Evolutionary conservation across 148 eudicot species (phyloP).

Genomic region (Camellia granthamiana): DNA sequence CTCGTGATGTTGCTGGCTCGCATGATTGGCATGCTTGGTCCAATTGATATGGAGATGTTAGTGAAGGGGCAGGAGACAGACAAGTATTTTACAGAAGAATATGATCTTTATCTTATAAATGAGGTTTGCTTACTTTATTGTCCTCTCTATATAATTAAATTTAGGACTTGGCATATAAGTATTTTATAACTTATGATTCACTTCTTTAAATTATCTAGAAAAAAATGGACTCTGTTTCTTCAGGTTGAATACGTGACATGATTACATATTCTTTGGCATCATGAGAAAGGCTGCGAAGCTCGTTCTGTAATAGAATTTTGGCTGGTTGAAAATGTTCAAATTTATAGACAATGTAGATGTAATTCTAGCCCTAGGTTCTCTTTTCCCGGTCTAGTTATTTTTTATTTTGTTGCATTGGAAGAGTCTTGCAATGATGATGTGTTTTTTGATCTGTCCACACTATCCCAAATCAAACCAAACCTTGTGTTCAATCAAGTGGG

Average conservation of each 20-base stretch:
- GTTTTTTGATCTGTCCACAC: no score
- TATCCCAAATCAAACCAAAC: no score
- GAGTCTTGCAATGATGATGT: not conserved
- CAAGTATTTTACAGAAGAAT: conserved; percentile 83
- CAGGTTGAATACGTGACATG: not conserved
- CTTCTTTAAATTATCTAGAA: not conserved
- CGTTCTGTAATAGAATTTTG: not conserved
- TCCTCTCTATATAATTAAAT: not conserved
- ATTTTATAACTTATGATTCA: not conserved
- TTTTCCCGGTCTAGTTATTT: not conserved
- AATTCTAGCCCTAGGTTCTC: not conserved
- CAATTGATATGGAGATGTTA: conserved; percentile 80
- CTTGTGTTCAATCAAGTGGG: no score
- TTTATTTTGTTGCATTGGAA: no score
- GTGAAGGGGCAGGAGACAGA: conserved; percentile 74
- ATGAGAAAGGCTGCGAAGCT: not conserved
- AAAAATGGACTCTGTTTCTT: not conserved
- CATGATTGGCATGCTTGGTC: conserved; percentile 79
- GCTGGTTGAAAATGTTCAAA: not conserved
- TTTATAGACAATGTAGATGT: not conserved
- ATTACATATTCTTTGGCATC: not conserved
- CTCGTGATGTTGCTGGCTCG: conserved; percentile 71
- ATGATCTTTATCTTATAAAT: conserved; percentile 60
- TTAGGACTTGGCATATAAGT: not conserved
- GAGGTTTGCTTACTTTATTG: conserved; percentile 55